Base-by-base conservation (phyloP, 2,329 filamentous ascomycete species). In the Ceratocystis variospora region DNA sequence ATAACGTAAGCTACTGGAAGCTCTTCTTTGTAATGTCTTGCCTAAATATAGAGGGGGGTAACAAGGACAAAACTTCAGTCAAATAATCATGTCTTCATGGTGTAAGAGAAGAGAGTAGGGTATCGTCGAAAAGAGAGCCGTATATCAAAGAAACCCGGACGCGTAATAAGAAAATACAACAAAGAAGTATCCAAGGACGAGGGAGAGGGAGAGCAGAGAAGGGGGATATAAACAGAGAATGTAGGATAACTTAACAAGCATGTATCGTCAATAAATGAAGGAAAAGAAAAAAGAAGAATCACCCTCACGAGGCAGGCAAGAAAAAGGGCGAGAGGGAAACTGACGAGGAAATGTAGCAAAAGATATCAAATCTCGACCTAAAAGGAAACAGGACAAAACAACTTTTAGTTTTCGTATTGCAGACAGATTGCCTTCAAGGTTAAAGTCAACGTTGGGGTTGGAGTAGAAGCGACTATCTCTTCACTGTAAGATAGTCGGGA, bases 311-410 rank as follows among this genome's bases (percentile, higher is more conserved):
- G 12, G 37, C 37, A 15, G 37, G 62, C 33, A 62, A 28, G 41
- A 64, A 33, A 62, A 33, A 61, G 33, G 44, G 33, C 28, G 48
- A 65, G 22, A 67, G 28, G 67, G 28, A 48, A 53, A 53, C n/a
- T 53, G 48, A 50, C 46, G 46, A 53, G 22, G 2, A 22, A 53
- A 10, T 4, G 22, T 41, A 10, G 37, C 37, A 4, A 41, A 41
- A 41, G 12, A 41, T 12, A 41, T 15, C 37, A 41, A 41, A 41
- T 15, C 37, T 41, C 37, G 37, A 15, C 3, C 37, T 41, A 41
- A 15, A 41, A 41, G 10, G 37, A 41, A 41, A 41, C 12, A 41
- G 37, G 15, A 41, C 37, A 15, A 41, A 41, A 15, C 37, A 41
- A 41, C 37, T 15, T 41, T 41, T 41, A 41, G 37, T 41, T 41